Evolutionary conservation across 2,329 filamentous ascomycete genomes (phyloP).

Genomic region (Stromatinia cepivora): DNA sequence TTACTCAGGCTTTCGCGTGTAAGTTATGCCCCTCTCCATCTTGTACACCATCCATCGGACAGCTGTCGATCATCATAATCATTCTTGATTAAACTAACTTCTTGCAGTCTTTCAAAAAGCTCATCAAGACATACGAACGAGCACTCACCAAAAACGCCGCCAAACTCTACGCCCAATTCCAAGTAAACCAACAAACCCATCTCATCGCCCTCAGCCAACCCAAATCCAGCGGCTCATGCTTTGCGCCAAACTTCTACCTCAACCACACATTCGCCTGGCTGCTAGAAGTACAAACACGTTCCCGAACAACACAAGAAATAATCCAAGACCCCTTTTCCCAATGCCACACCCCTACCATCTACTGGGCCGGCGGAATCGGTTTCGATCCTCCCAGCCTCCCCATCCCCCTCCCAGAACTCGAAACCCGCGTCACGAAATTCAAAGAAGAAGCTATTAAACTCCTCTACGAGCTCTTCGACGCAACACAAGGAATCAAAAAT

Average conservation of each 20-base stretch:
- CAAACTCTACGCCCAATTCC: background rate
- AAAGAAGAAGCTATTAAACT: slow-evolving; percentile 11
- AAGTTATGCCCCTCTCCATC: background rate
- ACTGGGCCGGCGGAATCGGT: background rate
- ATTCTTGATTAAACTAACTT: background rate
- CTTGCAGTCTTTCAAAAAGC: slow-evolving; percentile 13
- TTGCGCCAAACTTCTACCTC: background rate
- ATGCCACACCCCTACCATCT: background rate
- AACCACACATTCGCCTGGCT: slow-evolving; percentile 7
- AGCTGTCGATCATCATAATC: background rate
- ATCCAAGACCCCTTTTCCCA: slow-evolving; percentile 14
- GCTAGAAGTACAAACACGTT: slow-evolving; percentile 6
- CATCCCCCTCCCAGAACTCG: background rate
- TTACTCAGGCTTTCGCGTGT: slow-evolving; percentile 18
- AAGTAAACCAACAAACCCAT: background rate
- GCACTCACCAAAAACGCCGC: slow-evolving; percentile 4
- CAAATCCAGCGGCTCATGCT: background rate
- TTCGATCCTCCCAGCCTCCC: slow-evolving; percentile 6
- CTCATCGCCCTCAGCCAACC: background rate
- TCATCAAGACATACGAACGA: slow-evolving; percentile 17
- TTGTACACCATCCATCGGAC: background rate
- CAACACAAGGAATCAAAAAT: background rate
- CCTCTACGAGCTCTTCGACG: slow-evolving; percentile 14
- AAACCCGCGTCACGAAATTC: background rate
- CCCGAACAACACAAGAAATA: background rate